A percentile compares a stretch with the other conserved stretches of the same genome.
Conservation (phyloP, 2,329 filamentous ascomycete species). For the Colletotrichum costaricense region DNA sequence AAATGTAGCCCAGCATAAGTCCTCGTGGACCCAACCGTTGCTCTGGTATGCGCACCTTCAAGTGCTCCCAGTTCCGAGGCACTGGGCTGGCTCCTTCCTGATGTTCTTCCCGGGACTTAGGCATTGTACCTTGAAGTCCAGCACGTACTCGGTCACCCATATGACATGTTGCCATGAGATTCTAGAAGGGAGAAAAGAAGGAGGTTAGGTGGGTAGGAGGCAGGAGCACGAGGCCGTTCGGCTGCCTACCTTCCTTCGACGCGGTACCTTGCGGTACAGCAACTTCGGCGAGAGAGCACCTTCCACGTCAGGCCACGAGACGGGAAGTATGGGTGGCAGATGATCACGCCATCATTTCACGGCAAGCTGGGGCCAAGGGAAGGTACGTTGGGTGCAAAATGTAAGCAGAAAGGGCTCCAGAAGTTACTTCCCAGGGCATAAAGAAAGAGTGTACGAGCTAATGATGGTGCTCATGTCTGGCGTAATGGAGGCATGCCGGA, state of each 20-base stretch:
- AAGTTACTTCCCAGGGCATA: background rate
- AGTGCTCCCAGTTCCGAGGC: background rate
- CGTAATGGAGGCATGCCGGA: background rate
- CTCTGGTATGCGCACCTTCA: background rate
- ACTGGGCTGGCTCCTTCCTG: background rate
- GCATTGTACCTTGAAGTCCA: background rate
- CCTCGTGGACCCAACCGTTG: background rate
- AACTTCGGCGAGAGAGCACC: background rate
- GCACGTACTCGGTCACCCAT: background rate
- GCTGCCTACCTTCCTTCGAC: background rate
- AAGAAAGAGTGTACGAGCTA: background rate
- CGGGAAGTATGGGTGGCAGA: background rate
- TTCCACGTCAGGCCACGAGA: background rate
- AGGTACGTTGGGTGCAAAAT: background rate
- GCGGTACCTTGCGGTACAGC: background rate
- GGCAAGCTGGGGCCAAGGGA: background rate
- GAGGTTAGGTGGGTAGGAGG: too few relatives aligned
- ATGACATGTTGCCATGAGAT: background rate
- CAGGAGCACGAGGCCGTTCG: background rate
- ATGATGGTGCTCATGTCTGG: background rate
- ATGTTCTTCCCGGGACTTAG: background rate
- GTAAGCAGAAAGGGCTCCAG: too few relatives aligned
- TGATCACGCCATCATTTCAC: background rate
- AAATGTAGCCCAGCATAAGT: background rate
- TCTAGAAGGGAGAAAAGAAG: background rate